Percentiles rank a stretch among this genome's conserved stretches.
Conservation (phyloP, 441 rosid species). For the Gossypium laxum region DNA sequence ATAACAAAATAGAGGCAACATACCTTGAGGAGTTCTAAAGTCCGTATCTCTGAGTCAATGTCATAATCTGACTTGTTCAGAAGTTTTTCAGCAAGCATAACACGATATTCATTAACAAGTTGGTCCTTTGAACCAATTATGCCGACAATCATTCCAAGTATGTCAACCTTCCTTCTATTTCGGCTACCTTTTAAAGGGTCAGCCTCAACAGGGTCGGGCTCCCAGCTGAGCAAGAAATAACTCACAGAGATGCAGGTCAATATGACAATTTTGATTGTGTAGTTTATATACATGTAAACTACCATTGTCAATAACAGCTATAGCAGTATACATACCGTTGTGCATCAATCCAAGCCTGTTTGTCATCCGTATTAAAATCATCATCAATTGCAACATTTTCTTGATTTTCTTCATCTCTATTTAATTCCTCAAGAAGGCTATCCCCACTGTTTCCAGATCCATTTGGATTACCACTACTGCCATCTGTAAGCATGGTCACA, state of each 20-base stretch:
- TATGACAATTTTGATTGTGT: conserved; percentile 12
- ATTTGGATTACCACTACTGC: conserved; percentile 67
- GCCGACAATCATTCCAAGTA: conserved; percentile 85
- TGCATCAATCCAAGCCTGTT: conserved; percentile 79
- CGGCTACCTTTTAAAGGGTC: conserved; percentile 79
- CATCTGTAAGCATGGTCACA: conserved; percentile 96
- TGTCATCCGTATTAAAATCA: conserved; percentile 73
- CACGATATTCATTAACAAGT: conserved; percentile 83
- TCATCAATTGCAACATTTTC: conserved; percentile 58
- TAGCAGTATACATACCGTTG: conserved; percentile 34
- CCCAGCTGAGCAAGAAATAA: conserved; percentile 59
- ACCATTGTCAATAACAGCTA: neutral
- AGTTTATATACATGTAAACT: neutral
- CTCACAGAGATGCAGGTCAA: conserved; percentile 14
- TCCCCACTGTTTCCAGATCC: conserved; percentile 80
- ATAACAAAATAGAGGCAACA: conserved; percentile 14
- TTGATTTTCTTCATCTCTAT: conserved; percentile 81
- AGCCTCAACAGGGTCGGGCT: conserved; percentile 89
- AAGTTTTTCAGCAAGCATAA: conserved; percentile 94
- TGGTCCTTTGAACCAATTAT: conserved; percentile 94
- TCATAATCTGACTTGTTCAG: conserved; percentile 89
- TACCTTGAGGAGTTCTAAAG: conserved; percentile 92
- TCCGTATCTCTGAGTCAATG: conserved; percentile 82
- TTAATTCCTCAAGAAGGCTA: conserved; percentile 95
- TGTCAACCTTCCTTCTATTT: conserved; percentile 75